phyloP scores from a whole-genome alignment of 345 rosid species.

The Pelargonium nanum region DNA sequence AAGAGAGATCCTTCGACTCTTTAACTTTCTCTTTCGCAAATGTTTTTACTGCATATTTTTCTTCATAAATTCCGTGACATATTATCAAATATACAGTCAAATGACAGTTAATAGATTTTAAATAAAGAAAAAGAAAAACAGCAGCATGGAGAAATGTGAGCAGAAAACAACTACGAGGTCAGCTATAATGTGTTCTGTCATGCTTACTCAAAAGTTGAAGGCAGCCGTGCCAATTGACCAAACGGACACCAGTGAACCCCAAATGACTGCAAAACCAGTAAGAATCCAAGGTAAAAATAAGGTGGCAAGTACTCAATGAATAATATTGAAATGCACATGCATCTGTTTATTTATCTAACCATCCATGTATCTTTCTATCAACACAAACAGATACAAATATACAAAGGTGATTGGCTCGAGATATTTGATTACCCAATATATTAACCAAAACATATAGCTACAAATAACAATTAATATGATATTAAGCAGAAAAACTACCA shows the following conservation, averaged over 20 bases:
- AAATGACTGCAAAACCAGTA: conserved; percentile 56
- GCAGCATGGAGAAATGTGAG: not conserved
- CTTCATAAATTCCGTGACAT: not conserved
- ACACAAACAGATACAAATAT: not conserved
- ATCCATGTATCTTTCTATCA: not conserved
- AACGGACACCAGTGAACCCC: conserved; percentile 97
- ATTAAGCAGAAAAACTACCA: not conserved
- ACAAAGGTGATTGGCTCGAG: not conserved
- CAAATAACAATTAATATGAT: not conserved
- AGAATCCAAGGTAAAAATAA: conserved; percentile 12
- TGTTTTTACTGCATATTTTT: not conserved
- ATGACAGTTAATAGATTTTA: not conserved
- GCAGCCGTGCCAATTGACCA: conserved; percentile 61
- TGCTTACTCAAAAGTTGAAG: conserved; percentile 45
- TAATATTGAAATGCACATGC: not conserved
- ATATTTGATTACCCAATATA: not conserved
- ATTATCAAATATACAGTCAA: too few relatives aligned
- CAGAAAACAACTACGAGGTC: not conserved
- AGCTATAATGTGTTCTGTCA: not conserved
- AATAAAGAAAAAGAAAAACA: not conserved
- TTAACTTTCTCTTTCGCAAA: not conserved
- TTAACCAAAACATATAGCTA: not conserved
- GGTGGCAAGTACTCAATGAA: not conserved
- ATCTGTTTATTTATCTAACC: not conserved
- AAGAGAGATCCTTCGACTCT: not conserved